phyloP scores from a whole-genome alignment of 2,329 filamentous ascomycete species.

The Kalaharituber pfeilii region DNA sequence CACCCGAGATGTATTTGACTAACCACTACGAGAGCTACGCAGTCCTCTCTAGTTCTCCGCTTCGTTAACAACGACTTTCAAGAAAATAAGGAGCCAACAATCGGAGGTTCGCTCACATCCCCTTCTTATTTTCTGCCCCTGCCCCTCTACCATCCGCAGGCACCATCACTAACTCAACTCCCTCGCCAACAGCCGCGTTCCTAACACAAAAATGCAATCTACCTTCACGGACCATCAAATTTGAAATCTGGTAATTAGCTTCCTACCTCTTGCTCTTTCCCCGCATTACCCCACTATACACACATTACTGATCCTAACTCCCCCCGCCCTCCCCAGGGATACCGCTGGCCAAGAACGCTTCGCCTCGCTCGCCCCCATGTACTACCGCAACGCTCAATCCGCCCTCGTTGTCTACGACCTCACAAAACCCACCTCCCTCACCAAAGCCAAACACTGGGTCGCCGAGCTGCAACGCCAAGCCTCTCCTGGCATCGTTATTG shows the following conservation, averaged over 20 bases:
- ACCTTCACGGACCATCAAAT: constrained; percentile 77
- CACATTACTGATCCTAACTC: background rate
- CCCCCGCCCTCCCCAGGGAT: constrained; percentile 37
- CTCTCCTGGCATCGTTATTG: constrained; percentile 89
- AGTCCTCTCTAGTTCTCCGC: constrained; percentile 93
- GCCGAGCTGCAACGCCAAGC: constrained; percentile 93
- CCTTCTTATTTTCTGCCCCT: background rate
- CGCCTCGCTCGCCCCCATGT: constrained; percentile 92
- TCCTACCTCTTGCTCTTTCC: background rate
- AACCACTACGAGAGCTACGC: background rate
- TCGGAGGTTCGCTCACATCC: constrained; percentile 53
- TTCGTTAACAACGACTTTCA: constrained; percentile 99
- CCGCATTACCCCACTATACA: constrained; percentile 5
- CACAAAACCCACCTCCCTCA: constrained; percentile 84
- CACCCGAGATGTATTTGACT: background rate
- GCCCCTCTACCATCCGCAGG: background rate
- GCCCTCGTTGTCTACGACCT: constrained; percentile 97
- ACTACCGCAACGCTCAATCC: constrained; percentile 96
- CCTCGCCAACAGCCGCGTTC: constrained; percentile 57
- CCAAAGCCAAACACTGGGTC: constrained; percentile 98
- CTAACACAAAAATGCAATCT: constrained; percentile 97
- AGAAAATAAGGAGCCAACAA: constrained; percentile 98
- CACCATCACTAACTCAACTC: constrained; percentile 12
- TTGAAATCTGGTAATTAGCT: constrained; percentile 54
- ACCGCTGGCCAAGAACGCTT: constrained; percentile 96